Percentiles rank a stretch among this genome's conserved stretches.
Conservation (phyloP, 129 eudicot species). For the Calendula officinalis region DNA sequence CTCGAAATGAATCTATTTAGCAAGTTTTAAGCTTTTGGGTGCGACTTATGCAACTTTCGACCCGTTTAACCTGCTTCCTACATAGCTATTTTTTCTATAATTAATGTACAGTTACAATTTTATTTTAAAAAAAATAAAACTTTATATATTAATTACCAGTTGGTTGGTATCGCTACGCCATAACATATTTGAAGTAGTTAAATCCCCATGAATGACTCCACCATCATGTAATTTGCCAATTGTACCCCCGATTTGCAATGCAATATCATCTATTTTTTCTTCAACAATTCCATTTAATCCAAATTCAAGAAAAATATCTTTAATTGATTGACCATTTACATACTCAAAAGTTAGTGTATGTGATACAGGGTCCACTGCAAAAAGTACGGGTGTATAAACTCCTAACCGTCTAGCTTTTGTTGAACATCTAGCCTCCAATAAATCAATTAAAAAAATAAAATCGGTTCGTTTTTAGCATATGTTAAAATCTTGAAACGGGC, state of each 20-base stretch:
- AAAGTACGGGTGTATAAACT: slow-evolving; percentile 81
- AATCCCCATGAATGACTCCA: slow-evolving; percentile 88
- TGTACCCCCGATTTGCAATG: slow-evolving; percentile 70
- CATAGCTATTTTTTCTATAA: too few species aligned
- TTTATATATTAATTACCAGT: too few species aligned
- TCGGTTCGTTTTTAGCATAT: background rate
- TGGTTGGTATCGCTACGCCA: slow-evolving; percentile 59
- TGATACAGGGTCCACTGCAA: slow-evolving; percentile 64
- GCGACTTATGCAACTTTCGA: too few species aligned
- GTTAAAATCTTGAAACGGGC: background rate
- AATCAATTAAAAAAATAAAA: slow-evolving; percentile 4
- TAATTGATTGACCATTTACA: slow-evolving; percentile 78
- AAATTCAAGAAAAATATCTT: slow-evolving; percentile 77
- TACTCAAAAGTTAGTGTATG: slow-evolving; percentile 76
- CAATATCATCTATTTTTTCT: slow-evolving; percentile 75
- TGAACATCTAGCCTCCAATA: slow-evolving; percentile 93
- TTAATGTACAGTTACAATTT: too few species aligned
- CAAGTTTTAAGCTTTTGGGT: too few species aligned
- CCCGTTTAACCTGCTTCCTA: too few species aligned
- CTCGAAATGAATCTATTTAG: too few species aligned
- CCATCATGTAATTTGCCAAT: slow-evolving; percentile 94
- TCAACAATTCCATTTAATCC: slow-evolving; percentile 67
- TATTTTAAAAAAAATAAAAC: too few species aligned
- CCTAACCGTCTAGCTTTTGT: slow-evolving; percentile 95
- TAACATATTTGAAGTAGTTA: slow-evolving; percentile 97